Conservation (phyloP, 148 eudicot species). For the Vaccinium myrtillus region DNA sequence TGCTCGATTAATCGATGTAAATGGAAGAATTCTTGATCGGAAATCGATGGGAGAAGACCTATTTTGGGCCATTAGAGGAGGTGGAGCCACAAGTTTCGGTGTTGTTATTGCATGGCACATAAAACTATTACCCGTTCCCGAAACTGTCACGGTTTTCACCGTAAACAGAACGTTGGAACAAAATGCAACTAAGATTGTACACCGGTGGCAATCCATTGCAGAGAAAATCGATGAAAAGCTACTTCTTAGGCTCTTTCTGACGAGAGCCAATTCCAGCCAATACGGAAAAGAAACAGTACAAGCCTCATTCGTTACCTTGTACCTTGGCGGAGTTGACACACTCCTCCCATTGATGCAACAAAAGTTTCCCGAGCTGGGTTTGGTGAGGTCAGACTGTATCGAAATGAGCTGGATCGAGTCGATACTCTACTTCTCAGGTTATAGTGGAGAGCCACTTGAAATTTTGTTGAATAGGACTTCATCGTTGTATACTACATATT, state of each 20-base stretch:
- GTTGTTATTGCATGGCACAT: constrained; percentile 8
- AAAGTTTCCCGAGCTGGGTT: constrained; percentile 17
- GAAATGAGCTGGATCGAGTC: constrained; percentile 14
- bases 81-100: constrained; percentile 15
- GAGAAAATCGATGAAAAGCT: neutral
- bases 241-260: neutral
- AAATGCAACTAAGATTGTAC: neutral
- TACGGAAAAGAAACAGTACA: neutral
- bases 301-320: constrained; percentile 1
- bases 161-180: neutral
- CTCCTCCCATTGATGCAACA: constrained; percentile 6
- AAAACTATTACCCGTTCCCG: neutral
- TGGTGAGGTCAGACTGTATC: constrained; percentile 6
- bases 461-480: constrained; percentile 2
- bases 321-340: neutral
- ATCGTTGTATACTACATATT: neutral
- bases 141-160: constrained; percentile 13
- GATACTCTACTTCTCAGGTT: neutral
- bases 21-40: no score
- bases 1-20: no score
- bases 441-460: neutral
- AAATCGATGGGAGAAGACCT: no score
- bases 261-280: neutral
- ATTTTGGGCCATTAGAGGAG: constrained; percentile 18
- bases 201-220: constrained; percentile 6